Percentiles rank a stretch among this genome's conserved stretches.
phyloP scores from a whole-genome alignment of 768 basidiomycete genomes.

The Rhodotorula paludigena region DNA sequence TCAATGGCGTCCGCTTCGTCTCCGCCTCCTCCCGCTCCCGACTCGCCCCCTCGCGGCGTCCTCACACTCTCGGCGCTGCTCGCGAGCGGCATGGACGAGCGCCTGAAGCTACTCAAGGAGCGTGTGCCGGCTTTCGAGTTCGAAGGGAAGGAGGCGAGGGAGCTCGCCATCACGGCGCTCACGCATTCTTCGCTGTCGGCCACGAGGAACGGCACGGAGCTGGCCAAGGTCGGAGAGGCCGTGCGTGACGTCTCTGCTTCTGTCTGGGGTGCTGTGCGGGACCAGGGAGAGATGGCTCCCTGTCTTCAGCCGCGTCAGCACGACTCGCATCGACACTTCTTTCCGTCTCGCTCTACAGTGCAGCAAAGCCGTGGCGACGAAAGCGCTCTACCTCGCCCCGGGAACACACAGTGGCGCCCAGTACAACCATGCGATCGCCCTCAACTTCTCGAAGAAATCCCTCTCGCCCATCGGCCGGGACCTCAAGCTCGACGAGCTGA shows the following conservation, averaged over 20 bases:
- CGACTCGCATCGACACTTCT: no score
- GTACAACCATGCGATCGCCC: neutral
- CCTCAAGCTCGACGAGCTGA: neutral
- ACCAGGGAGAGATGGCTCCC: neutral
- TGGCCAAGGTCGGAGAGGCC: slow-evolving; percentile 1
- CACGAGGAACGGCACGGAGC: neutral
- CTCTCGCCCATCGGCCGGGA: neutral
- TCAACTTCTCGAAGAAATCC: neutral
- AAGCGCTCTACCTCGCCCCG: neutral
- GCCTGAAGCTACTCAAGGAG: no score
- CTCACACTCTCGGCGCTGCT: no score
- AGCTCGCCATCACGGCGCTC: neutral
- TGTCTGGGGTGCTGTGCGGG: neutral
- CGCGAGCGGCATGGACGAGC: no score
- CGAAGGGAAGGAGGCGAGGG: neutral
- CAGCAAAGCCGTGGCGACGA: neutral
- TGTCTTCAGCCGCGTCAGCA: neutral
- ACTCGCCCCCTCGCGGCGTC: no score
- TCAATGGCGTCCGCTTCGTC: no score
- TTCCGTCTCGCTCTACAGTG: no score
- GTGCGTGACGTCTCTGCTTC: neutral
- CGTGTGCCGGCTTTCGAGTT: neutral
- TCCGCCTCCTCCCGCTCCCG: no score
- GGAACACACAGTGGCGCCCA: neutral
- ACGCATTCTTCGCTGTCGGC: neutral